Evolutionary conservation across 129 eudicot species (phyloP), one percentile per base, ranked within the genome.

Genomic region (Flaveria brownii): DNA sequence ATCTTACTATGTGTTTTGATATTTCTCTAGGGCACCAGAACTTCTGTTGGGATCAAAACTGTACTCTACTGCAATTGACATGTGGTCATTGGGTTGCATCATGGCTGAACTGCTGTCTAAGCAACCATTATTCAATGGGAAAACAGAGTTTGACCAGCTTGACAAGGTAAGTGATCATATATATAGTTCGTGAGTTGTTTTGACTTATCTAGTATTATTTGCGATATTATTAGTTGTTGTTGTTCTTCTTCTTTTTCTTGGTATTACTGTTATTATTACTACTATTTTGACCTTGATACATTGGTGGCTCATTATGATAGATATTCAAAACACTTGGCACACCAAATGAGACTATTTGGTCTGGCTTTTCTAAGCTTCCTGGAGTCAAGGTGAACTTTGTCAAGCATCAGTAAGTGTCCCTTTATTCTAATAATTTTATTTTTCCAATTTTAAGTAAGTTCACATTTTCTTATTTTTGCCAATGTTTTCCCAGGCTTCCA

Each of bases 61-160:
- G 68, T 94, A 94, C 84, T 94, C 98, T 57, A 91, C 97, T 18
- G 98, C 97, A 36, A 88, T 94, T 81, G 98, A 94, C 78, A 94
- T 94, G 98, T 94, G 98, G 98, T 94, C 97, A 1, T 73, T 94
- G 74, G 98, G 98, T 30, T 94, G 98, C 70, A 91, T 94, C 56
- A 94, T 94, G 97, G 97, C 98, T 70, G 97, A 93, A 80, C 74
- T 91, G 51, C 73, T 91, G 54, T 87, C 97, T 23, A 94, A 91
- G 80, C 87, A 91, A 79, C 96, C 97, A 5, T 65, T 94, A 20
- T 94, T 94, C 52, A 91, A 89, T 80, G 97, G 97, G 70, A 94
- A 86, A 87, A 63, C 97, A 41, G 96, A 93, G 82, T 30, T 93
- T 88, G 97, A 93, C 64, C 97, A 93, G 85, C 88, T 93, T 80